These are phyloP conservation scores for Leccinellum albellum DNA, from an alignment of 768 basidiomycete genomes.

Conservation along the genomic window DNA sequence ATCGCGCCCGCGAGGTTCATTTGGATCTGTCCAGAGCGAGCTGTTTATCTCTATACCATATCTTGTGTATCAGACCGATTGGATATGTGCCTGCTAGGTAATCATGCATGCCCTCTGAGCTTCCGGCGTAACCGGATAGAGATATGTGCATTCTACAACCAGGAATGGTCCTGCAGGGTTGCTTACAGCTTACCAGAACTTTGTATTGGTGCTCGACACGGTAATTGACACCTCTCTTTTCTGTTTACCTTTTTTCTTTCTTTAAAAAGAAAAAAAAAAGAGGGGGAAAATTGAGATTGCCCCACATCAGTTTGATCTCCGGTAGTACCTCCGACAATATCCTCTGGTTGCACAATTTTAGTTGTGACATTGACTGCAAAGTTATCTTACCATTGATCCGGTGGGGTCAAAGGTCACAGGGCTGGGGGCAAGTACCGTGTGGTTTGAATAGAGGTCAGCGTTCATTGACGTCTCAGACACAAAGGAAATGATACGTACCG, in stretches of 20 bases:
- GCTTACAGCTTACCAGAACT: constrained; percentile 9
- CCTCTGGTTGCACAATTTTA: constrained; percentile 18
- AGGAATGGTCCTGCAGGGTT: constrained; percentile 7
- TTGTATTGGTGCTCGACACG: not conserved
- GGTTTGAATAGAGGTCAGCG: constrained; percentile 11
- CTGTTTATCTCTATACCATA: constrained; percentile 19
- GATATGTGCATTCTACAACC: constrained; percentile 4
- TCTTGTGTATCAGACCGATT: constrained; percentile 3
- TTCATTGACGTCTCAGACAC: constrained; percentile 1
- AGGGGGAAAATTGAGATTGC: not conserved
- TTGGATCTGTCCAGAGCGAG: constrained; percentile 17
- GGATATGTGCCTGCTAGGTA: constrained; percentile 1
- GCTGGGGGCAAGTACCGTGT: constrained; percentile 5
- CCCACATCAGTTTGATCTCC: not conserved
- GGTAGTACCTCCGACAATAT: not conserved
- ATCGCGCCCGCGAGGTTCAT: constrained; percentile 11
- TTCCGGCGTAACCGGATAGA: constrained; percentile 1
- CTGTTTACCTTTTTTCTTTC: not conserved
- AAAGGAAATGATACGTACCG: constrained; percentile 11
- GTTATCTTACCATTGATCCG: constrained; percentile 8
- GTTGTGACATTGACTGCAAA: constrained; percentile 16
- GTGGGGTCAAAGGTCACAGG: constrained; percentile 3
- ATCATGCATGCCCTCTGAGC: not conserved
- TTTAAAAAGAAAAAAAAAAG: not conserved
- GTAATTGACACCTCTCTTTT: not conserved